Evolutionary conservation across 352 stramenopile genomes (phyloP), one percentile per base, ranked within the genome.

Genomic region (Phytophthora sojae): DNA sequence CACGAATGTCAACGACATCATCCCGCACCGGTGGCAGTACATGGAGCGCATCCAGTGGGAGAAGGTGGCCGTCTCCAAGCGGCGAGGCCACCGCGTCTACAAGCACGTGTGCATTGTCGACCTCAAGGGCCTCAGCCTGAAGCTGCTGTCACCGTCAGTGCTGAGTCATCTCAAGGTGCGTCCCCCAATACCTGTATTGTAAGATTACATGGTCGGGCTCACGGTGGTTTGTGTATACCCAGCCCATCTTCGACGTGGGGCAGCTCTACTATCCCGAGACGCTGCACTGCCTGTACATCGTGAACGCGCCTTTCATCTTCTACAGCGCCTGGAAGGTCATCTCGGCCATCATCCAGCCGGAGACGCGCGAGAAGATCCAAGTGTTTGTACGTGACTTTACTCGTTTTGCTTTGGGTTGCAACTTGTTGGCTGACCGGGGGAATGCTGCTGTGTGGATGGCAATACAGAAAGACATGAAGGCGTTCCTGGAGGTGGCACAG

Each of bases 61-160:
- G 69, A 93, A 93, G 65, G 73, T 61, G 3, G 83, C 82, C n/a
- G 80, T 93, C 61, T 92, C 85, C 3, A 88, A 81, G 59, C 82
- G 86, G 32, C 71, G 82, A 23, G 82, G 79, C 15, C 71, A 72
- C n/a, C 78, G 83, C 32, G 85, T 93, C 39, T 94, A 94, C 71
- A 94, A 94, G 65, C 88, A 96, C 69, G 87, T 96, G 62, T 93
- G 82, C 57, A 85, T 96, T 39, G 83, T 96, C 21, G 88, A 96
- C 54, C 60, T 94, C 21, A 87, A 90, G 21, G 85, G 85, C 0
- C 73, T 96, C 25, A 83, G 81, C 26, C 75, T 92, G 72, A 93
- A 92, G 73, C 79, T 93, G 30, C 51, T 90, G 0, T 83, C 83
- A 29, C 79, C 76, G 6, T 79, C 79, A 11, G 75, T 91, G 17